A percentile compares a stretch with the other conserved stretches of the same genome.
These are phyloP conservation scores for Hypoxylon sp. DNA, from an alignment of 2,329 filamentous ascomycete species.

Conservation along the genomic window DNA sequence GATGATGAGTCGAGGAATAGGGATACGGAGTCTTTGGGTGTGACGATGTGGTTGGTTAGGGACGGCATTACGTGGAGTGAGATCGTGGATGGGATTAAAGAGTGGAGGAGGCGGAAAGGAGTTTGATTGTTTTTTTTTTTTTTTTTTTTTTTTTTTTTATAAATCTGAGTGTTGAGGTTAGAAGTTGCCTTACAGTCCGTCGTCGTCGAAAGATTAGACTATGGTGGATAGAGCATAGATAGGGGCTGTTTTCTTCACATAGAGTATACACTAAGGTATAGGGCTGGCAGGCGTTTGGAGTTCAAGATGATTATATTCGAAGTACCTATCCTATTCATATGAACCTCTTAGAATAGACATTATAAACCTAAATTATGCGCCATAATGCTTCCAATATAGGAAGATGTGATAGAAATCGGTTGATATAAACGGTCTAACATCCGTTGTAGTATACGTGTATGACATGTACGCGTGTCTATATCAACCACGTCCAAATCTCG, in stretches of 20 bases:
- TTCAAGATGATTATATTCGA: conserved; percentile 17
- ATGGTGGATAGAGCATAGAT: conserved; percentile 2
- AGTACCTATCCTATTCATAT: conserved; percentile 20
- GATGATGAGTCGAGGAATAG: conserved; percentile 91
- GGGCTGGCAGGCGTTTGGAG: conserved; percentile 12
- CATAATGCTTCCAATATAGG: conserved; percentile 3
- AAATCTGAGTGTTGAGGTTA: not conserved
- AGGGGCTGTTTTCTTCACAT: not conserved
- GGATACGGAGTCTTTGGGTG: conserved; percentile 83
- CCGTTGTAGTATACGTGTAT: conserved; percentile 11
- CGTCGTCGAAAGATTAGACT: not conserved
- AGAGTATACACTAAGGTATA: conserved; percentile 1
- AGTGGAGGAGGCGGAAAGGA: conserved; percentile 82
- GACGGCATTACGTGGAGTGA: conserved; percentile 84
- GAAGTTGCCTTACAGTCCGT: not conserved
- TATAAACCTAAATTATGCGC: conserved; percentile 22
- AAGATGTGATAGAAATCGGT: not conserved
- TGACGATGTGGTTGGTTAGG: conserved; percentile 85
- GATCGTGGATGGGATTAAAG: conserved; percentile 82
- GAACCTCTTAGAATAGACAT: conserved; percentile 8
- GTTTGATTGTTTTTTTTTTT: conserved; percentile 48
- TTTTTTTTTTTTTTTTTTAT: too few relatives aligned
- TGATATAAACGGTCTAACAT: not conserved
- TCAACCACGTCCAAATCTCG: conserved; percentile 7
- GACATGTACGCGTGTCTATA: conserved; percentile 13